Conservation (phyloP, 2,329 filamentous ascomycete genomes). For the Clarireedia hainanense region DNA sequence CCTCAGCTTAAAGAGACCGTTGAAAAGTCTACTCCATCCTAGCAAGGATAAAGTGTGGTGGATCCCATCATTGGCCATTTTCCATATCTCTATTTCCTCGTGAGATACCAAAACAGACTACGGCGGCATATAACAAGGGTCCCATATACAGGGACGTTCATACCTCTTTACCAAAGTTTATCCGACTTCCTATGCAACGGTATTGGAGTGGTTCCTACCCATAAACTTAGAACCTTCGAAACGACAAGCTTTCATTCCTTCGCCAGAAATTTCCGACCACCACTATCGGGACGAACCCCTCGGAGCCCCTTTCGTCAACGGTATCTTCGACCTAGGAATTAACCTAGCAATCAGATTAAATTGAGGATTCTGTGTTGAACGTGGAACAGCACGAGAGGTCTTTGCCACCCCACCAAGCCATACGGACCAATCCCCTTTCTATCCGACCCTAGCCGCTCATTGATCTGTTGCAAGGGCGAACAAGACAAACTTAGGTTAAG, state of each 20-base stretch:
- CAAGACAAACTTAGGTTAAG: constrained; percentile 1
- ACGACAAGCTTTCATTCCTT: neutral
- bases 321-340: neutral
- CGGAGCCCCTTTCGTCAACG: neutral
- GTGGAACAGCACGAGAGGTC: constrained; percentile 4
- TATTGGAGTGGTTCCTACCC: neutral
- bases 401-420: neutral
- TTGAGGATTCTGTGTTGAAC: neutral
- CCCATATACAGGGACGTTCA: neutral
- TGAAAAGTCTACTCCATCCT: neutral
- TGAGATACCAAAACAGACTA: neutral
- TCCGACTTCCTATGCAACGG: neutral
- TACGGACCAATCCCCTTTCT: neutral
- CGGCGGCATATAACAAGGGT: neutral
- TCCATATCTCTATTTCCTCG: neutral
- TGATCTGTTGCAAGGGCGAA: neutral
- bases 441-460: neutral
- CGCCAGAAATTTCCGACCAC: neutral
- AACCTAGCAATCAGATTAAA: neutral
- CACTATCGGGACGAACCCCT: neutral
- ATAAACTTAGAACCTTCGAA: neutral
- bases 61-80: neutral
- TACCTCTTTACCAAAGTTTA: neutral
- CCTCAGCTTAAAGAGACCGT: neutral
- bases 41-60: neutral